Evolutionary conservation across 2,329 filamentous ascomycete species (phyloP), one percentile per base, ranked within the genome.

Genomic region (Aspergillus sp.): DNA sequence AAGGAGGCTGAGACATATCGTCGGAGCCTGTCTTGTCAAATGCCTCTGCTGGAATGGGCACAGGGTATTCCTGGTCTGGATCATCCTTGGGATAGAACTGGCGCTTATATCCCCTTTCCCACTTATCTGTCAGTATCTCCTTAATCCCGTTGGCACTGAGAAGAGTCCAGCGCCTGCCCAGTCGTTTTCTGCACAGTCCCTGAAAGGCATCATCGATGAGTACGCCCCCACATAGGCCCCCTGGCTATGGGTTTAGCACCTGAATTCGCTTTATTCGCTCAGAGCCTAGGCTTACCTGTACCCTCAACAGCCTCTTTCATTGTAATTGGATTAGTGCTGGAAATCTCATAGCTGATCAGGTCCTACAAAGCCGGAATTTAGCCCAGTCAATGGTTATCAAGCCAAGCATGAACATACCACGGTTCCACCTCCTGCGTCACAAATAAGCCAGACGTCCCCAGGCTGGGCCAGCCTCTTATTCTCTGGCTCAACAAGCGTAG

Each of bases 301-400:
- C 55, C 55, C 21, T 57, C 55, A 12, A 57, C 55, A 11, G 55
- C 55, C 41, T 57, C 55, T 14, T 57, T 37, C 43, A 57, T 46
- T 31, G 48, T 43, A 35, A 57, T 52, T 8, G 55, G 55, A 11
- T 45, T 23, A 6, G 44, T 39, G 2, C 24, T 6, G n/a, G 35
- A 23, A 3, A 55, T 37, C 11, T 49, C 37, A 19, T 55, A 55
- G 23, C 45, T 55, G 27, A 55, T 55, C 37, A 55, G 23, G 19
- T 55, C 53, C 53, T 55, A 35, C 23, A 33, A 27, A 24, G 3
- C 23, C 23, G 7, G 23, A 24, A 3, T 24, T 24, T 24, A 24
- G 23, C 23, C 23, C 23, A 24, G 23, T 24, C 23, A 24, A 24
- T 24, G 5, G 23, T 7, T 7, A 24, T 24, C 23, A 24, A 24